Conservation (phyloP, 225 moss, liverwort and hornwort species). For the Asterella californica region DNA sequence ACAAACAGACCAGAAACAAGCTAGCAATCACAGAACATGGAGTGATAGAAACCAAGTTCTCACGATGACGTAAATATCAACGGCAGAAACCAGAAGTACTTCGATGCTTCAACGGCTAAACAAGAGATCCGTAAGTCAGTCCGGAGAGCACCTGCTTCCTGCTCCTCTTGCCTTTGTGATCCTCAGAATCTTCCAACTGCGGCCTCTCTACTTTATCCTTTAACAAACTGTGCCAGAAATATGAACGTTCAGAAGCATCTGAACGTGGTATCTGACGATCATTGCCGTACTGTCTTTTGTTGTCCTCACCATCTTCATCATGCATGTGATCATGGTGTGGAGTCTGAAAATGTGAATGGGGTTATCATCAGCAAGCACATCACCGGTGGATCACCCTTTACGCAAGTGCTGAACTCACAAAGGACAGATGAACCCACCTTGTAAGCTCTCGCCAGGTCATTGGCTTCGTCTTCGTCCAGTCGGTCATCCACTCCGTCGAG, state of each 20-base stretch:
- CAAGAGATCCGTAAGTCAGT: background rate
- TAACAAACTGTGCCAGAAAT: constrained; percentile 84
- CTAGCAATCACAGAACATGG: background rate
- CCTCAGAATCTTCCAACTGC: constrained; percentile 68
- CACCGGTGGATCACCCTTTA: background rate
- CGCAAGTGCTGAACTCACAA: background rate
- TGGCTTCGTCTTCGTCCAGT: constrained; percentile 79
- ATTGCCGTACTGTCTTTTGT: constrained; percentile 23
- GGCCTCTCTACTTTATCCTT: constrained; percentile 81
- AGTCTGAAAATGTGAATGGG: constrained; percentile 16
- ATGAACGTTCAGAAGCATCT: constrained; percentile 73
- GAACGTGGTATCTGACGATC: constrained; percentile 42
- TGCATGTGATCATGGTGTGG: constrained; percentile 33
- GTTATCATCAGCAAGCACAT: no score
- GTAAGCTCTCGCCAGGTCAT: constrained; percentile 76
- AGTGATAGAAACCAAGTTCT: background rate
- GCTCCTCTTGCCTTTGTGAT: constrained; percentile 89
- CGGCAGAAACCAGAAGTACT: background rate
- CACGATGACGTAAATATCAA: background rate
- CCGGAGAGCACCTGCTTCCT: constrained; percentile 64
- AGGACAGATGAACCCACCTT: constrained; percentile 49
- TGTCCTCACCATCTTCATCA: constrained; percentile 43
- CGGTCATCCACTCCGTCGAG: constrained; percentile 63
- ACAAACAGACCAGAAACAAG: background rate
- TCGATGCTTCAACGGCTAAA: background rate